A percentile compares a stretch with the other conserved stretches of the same genome.
These are phyloP conservation scores for Neurospora hispaniola DNA, from an alignment of 495 filamentous ascomycete genomes.

Conservation along the genomic window DNA sequence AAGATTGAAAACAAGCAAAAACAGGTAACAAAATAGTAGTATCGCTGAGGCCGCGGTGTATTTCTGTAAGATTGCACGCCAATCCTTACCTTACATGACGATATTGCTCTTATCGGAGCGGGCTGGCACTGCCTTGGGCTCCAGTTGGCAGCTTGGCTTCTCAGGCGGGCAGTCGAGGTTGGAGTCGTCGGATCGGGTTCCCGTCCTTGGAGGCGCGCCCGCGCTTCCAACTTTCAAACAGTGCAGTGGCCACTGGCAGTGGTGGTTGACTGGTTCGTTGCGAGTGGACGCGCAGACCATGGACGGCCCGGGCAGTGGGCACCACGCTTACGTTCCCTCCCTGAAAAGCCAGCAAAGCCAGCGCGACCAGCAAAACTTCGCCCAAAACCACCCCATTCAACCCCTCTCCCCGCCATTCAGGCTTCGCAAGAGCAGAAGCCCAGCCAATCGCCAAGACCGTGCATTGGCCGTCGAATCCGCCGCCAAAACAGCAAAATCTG, in stretches of 20 bases:
- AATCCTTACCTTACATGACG: neutral
- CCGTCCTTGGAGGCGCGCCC: neutral
- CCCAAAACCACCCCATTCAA: neutral
- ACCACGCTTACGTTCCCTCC: neutral
- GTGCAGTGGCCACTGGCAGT: neutral
- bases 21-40: neutral
- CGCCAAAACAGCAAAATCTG: conserved; percentile 35
- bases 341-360: neutral
- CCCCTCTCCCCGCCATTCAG: neutral
- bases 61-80: neutral
- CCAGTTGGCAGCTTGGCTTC: neutral
- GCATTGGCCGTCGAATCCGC: conserved; percentile 14
- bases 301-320: neutral
- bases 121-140: neutral
- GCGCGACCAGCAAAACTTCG: neutral
- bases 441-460: conserved; percentile 21
- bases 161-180: neutral
- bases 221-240: neutral
- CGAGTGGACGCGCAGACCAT: neutral
- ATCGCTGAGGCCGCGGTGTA: neutral
- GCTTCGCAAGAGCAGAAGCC: neutral
- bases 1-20: neutral
- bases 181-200: neutral
- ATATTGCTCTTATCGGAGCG: neutral
- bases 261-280: neutral